These are phyloP conservation scores for Apostasia ramifera DNA, from an alignment of 106 monocot genomes.

Conservation along the genomic window DNA sequence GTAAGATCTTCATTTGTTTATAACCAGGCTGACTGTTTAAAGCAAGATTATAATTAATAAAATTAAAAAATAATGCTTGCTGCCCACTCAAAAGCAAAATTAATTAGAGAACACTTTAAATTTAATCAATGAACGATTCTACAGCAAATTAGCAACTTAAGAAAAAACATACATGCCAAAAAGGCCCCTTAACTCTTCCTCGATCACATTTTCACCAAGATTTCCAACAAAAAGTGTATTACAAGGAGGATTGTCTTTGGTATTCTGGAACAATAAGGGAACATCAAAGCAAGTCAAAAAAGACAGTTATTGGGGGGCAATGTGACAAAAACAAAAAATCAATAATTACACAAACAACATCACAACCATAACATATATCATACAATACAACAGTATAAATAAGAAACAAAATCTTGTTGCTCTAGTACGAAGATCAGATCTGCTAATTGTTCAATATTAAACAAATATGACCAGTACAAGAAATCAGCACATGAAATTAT, in stretches of 20 bases:
- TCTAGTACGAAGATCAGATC: no score
- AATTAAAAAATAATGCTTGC: neutral
- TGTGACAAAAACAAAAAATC: no score
- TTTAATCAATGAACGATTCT: neutral
- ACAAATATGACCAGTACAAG: no score
- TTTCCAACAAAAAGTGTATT: constrained; percentile 97
- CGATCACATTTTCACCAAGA: constrained; percentile 83
- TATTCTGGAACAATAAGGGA: constrained; percentile 51
- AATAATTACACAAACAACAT: no score
- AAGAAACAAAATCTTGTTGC: no score
- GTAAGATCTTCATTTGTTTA: constrained; percentile 98
- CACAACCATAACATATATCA: no score
- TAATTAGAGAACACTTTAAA: no score
- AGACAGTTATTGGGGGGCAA: no score
- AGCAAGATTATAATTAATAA: neutral
- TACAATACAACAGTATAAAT: no score
- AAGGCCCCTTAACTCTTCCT: constrained; percentile 80
- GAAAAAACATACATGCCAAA: constrained; percentile 57
- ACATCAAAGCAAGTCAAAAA: neutral
- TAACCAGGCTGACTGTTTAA: constrained; percentile 89
- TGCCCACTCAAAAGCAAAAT: no score
- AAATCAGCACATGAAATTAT: neutral
- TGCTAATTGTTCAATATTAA: no score
- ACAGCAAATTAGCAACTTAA: neutral
- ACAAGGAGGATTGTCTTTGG: constrained; percentile 93